phyloP scores from a whole-genome alignment of 2,329 filamentous ascomycete species.

The Fusarium haematococcum region DNA sequence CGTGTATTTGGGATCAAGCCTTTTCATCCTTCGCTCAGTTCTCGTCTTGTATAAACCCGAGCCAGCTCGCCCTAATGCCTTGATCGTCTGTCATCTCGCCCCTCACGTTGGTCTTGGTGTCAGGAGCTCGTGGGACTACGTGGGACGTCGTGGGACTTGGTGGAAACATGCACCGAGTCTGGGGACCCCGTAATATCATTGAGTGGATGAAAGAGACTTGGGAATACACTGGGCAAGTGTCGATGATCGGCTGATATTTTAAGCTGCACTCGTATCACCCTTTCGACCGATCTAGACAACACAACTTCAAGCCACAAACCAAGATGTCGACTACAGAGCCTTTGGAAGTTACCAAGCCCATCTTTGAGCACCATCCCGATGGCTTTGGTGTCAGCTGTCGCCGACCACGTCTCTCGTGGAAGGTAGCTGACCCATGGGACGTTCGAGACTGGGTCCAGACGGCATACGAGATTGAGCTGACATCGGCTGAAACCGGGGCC shows the following conservation, averaged over 20 bases:
- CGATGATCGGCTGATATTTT: not conserved
- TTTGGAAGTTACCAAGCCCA: not conserved
- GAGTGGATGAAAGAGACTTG: not conserved
- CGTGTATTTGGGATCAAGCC: not conserved
- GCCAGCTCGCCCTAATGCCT: not conserved
- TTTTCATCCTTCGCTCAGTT: not conserved
- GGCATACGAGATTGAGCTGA: not conserved
- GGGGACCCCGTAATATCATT: not conserved
- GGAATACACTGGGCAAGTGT: not conserved
- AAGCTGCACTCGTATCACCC: not conserved
- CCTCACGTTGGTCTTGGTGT: not conserved
- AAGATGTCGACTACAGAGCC: not conserved
- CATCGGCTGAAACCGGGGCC: not conserved
- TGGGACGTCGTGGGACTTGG: not conserved
- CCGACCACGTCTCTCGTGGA: not conserved
- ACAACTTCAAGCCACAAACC: not conserved
- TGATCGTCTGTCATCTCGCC: not conserved
- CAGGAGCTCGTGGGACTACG: not conserved
- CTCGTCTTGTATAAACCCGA: not conserved
- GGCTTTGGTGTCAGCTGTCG: not conserved
- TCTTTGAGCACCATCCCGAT: not conserved
- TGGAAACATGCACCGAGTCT: not conserved
- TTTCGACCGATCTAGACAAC: not conserved
- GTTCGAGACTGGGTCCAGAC: not conserved
- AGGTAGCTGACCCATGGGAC: not conserved